Base-by-base conservation (phyloP, 2,329 filamentous ascomycete species). In the Didymosphaeria variabile region DNA sequence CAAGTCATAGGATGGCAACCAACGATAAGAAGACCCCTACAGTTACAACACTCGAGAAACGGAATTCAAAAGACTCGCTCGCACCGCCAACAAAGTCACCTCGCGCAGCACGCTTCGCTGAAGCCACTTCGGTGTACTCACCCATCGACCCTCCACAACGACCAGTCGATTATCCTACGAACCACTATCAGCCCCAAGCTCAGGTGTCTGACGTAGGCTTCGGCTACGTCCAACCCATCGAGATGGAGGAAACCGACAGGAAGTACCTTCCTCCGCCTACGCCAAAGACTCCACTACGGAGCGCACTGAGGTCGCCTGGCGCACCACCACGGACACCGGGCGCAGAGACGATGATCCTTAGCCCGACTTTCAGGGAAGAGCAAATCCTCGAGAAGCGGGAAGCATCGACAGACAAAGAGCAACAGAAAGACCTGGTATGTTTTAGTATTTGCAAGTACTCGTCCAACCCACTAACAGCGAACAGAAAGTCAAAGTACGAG, bases 341-440 rank as follows among this genome's bases (percentile, higher is more conserved):
- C 71, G 87, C 86, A 63, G 81, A 94, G 56, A 83, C 85, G 67
- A 95, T 94, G 77, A 91, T 92, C 21, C 81, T 97, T 67, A 97
- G 93, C 80, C 94, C 94, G 44, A 97, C 94, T 0, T 98, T 97
- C 78, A 86, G 87, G 55, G 92, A 98, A 81, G 94, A 97, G 80
- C 88, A 94, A 54, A 80, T 91, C 5, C 82, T 98, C 34, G 94
- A 97, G 82, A 94, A 94, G 83, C 87, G 90, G 60, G 94, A 98
- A 77, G 85, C 85, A 59, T 79, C 84, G 64, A 94, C 94, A 0
- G 94, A 97, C 60, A 92, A 93, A 80, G 88, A 94, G 76, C 94
- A 98, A 80, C 91, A 87, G 34, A 90, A 89, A 72, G 94, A 98
- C 78, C 74, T 97, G 78, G 94, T 97, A 88, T 79, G 92, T 85